Percentiles rank a stretch among this genome's conserved stretches.
phyloP scores from a whole-genome alignment of 2,329 filamentous ascomycete species.

The Chlorencoelia australis region DNA sequence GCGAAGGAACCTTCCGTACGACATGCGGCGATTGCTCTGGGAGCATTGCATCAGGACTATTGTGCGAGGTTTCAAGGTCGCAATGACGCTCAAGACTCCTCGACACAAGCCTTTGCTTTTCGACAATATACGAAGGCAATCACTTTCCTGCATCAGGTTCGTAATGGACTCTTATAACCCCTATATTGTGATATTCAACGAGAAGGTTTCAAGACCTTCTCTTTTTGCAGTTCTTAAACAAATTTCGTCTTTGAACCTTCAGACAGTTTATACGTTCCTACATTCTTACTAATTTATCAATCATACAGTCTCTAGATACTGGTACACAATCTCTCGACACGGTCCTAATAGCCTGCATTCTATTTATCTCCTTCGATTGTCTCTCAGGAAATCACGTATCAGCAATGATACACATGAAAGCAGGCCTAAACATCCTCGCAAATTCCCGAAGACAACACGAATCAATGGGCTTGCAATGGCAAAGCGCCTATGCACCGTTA shows the following conservation, averaged over 20 bases:
- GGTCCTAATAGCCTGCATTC: conserved; percentile 50
- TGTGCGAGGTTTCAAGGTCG: conserved; percentile 32
- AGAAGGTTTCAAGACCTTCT: too few species aligned
- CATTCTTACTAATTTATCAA: too few species aligned
- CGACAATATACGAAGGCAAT: conserved; percentile 49
- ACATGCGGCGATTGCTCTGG: conserved; percentile 23
- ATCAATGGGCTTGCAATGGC: conserved; percentile 4
- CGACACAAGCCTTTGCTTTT: conserved; percentile 37
- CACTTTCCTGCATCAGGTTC: conserved; percentile 24
- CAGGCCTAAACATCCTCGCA: conserved; percentile 21
- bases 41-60: conserved; percentile 22
- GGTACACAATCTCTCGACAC: conserved; percentile 22
- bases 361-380: conserved; percentile 54
- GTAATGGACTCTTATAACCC: too few species aligned
- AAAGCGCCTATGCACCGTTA: conserved; percentile 20
- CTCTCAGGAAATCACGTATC: conserved; percentile 20
- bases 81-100: conserved; percentile 27
- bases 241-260: too few species aligned
- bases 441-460: conserved; percentile 13
- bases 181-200: too few species aligned
- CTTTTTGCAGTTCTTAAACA: too few species aligned
- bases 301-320: too few species aligned
- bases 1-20: conserved; percentile 18
- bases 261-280: too few species aligned
- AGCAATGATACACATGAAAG: conserved; percentile 22